phyloP scores from a whole-genome alignment of 2,329 filamentous ascomycete species.

The Canariomyces notabilis region DNA sequence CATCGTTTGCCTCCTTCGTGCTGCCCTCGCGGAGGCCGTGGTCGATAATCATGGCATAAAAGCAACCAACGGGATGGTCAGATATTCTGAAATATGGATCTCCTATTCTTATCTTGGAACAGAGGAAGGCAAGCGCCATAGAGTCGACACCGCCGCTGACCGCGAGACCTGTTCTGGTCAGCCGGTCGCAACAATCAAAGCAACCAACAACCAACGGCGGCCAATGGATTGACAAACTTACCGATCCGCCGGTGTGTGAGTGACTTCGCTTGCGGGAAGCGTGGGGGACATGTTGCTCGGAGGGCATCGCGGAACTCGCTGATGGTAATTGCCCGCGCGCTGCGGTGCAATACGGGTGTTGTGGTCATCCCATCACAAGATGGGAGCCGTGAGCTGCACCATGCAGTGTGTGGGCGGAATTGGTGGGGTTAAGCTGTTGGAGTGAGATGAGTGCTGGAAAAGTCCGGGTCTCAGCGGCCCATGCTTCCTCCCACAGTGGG shows the following conservation, averaged over 20 bases:
- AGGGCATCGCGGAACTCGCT: slow-evolving; percentile 46
- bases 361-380: slow-evolving; percentile 37
- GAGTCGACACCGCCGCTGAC: slow-evolving; percentile 93
- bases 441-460: not conserved
- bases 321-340: slow-evolving; percentile 35
- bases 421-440: not conserved
- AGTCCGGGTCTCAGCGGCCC: not conserved
- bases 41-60: slow-evolving; percentile 50
- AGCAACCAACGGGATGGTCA: slow-evolving; percentile 40
- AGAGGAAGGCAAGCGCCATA: slow-evolving; percentile 86
- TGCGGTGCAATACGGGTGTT: slow-evolving; percentile 36
- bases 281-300: slow-evolving; percentile 43
- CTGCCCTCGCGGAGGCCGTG: slow-evolving; percentile 53
- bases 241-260: slow-evolving; percentile 38
- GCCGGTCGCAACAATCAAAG: not conserved
- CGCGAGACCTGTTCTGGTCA: slow-evolving; percentile 57
- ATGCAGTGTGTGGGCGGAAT: not conserved
- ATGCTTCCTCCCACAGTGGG: not conserved
- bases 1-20: slow-evolving; percentile 44
- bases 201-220: not conserved
- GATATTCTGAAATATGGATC: slow-evolving; percentile 36
- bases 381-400: not conserved
- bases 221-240: slow-evolving; percentile 26
- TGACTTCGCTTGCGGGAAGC: slow-evolving; percentile 40
- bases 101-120: slow-evolving; percentile 42